Percentiles rank a stretch among this genome's conserved stretches.
Evolutionary conservation across 2,329 filamentous ascomycete genomes (phyloP).

Genomic region (Dendryphion nanum): DNA sequence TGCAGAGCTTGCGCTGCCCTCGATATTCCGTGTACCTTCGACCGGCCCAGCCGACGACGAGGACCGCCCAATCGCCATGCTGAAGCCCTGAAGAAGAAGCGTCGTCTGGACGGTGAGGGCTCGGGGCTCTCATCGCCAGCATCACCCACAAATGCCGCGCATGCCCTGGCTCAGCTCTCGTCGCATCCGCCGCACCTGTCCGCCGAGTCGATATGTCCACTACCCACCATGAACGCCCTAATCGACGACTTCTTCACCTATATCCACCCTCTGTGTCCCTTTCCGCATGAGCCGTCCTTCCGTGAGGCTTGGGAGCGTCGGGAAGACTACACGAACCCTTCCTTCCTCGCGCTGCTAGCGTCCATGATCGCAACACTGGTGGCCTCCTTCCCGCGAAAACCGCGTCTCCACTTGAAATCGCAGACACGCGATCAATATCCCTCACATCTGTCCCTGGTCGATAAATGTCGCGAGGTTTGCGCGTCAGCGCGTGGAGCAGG

Average conservation of each 20-base stretch:
- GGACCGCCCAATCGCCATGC: slow-evolving; percentile 67
- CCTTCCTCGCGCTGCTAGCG: slow-evolving; percentile 68
- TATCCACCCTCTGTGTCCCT: slow-evolving; percentile 73
- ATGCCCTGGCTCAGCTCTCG: slow-evolving; percentile 51
- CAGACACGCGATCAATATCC: slow-evolving; percentile 67
- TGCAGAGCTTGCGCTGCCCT: slow-evolving; percentile 64
- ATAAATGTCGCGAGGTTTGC: slow-evolving; percentile 69
- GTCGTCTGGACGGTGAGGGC: slow-evolving; percentile 49
- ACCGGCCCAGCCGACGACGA: slow-evolving; percentile 61
- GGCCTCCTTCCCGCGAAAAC: slow-evolving; percentile 72
- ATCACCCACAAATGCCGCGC: slow-evolving; percentile 54
- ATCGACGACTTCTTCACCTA: slow-evolving; percentile 84
- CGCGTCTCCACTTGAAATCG: slow-evolving; percentile 66
- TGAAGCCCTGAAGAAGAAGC: slow-evolving; percentile 64
- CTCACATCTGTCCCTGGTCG: slow-evolving; percentile 66
- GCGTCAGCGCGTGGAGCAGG: slow-evolving; percentile 63
- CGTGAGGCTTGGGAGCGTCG: slow-evolving; percentile 65
- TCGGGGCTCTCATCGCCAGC: slow-evolving; percentile 46
- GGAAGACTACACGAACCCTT: slow-evolving; percentile 64
- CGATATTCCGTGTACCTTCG: slow-evolving; percentile 67
- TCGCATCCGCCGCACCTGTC: slow-evolving; percentile 50
- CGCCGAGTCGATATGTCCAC: slow-evolving; percentile 69
- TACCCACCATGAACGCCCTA: slow-evolving; percentile 65
- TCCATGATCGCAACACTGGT: slow-evolving; percentile 75
- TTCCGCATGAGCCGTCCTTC: slow-evolving; percentile 77